A percentile compares a stretch with the other conserved stretches of the same genome.
Evolutionary conservation across 768 basidiomycete species (phyloP).

Genomic region (Agrocybe pediades): DNA sequence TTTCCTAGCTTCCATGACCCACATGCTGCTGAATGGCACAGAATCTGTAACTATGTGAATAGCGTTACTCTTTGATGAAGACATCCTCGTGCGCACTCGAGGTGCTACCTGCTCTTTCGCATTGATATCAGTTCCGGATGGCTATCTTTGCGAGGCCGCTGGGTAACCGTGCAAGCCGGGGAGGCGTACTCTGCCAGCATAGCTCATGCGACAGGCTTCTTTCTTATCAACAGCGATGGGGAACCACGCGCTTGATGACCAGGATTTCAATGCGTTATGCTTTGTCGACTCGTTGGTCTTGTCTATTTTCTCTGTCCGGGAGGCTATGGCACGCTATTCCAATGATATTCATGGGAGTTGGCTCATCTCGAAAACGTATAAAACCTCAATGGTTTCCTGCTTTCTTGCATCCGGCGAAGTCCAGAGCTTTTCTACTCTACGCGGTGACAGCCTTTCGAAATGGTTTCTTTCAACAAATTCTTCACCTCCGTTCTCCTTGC

Average conservation of each 20-base stretch:
- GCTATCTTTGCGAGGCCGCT: not conserved
- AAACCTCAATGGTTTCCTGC: not conserved
- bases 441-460: constrained; percentile 1
- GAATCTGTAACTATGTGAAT: not conserved
- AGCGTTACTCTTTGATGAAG: not conserved
- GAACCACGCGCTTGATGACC: no score
- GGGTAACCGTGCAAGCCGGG: not conserved
- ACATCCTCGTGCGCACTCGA: constrained; percentile 4
- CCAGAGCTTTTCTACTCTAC: not conserved
- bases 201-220: not conserved
- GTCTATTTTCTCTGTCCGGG: not conserved
- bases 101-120: constrained; percentile 1
- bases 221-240: constrained; percentile 6
- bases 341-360: not conserved
- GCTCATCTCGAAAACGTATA: constrained; percentile 3
- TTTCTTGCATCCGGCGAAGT: not conserved
- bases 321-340: not conserved
- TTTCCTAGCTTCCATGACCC: not conserved
- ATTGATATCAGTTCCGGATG: not conserved
- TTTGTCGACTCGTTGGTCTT: not conserved
- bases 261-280: not conserved
- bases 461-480: constrained; percentile 31
- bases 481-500: constrained; percentile 28
- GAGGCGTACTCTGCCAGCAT: not conserved
- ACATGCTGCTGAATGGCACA: not conserved